Base-by-base conservation (phyloP, 768 basidiomycete genomes). In the Lactarius akahatsu region DNA sequence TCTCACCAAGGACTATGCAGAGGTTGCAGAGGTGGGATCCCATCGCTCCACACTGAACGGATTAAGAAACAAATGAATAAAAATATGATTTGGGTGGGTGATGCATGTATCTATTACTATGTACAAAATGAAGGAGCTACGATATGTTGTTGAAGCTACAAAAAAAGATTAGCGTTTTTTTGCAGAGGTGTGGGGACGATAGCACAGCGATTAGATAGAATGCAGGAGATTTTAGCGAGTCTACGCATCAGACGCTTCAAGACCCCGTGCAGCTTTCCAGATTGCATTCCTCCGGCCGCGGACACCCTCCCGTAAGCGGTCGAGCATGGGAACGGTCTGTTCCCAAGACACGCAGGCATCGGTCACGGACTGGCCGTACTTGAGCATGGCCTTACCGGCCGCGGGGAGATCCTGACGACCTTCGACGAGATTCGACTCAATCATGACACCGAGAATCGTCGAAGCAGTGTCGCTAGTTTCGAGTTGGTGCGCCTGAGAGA, bases 271-370 rank as follows among this genome's bases (percentile, higher is more conserved):
- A 26, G 68, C 71, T 61, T 67, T 74, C 61, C 78, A 78, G 26
- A 86, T 75, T 40, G 80, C 76, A 57, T 79, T 80, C 71, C 90
- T 79, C 63, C 96, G 87, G 40, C 87, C 90, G 61, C 84, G 87
- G 5, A 98, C 94, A 61, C 91, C 97, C 72, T 88, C 84, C n/a
- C 96, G 85, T 23, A 99, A 83, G 58, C 89, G 85, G 58, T 98
- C 88, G 59, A 99, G 82, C 1, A 86, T 81, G 2, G 88, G 87
- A 6, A 95, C 81, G 3, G 96, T 96, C 71, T 85, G 84, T 72
- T 93, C 88, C 94, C 95, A 98, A 54, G 90, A 89, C 58, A 98
- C 82, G 77, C 92, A 96, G 10, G 90, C 90, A 77, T 94, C 92
- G 28, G 94, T 95, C 7, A 96, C 91, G 9, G 89, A 91, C 74